Evolutionary conservation across 75 land plant species (phyloP).

Genomic region (Ceratopteris richardii): DNA sequence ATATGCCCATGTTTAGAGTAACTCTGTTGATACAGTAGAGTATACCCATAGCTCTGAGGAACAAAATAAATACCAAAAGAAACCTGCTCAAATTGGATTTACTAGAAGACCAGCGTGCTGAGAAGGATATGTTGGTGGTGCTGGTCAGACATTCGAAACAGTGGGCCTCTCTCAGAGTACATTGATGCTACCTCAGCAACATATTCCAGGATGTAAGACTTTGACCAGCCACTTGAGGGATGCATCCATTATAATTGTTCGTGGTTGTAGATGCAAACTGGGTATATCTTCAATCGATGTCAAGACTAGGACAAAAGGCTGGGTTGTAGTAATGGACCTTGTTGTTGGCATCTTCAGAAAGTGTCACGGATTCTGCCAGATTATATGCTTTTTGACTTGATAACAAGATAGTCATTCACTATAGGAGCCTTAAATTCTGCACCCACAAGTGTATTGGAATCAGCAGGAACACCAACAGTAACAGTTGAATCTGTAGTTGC

Average conservation of each 20-base stretch:
- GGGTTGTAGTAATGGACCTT: slow-evolving; percentile 25
- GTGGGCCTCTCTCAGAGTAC: too few relatives aligned
- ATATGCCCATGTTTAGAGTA: slow-evolving; percentile 3
- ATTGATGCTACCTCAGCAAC: too few relatives aligned
- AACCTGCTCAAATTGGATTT: slow-evolving; percentile 9
- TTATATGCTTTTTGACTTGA: too few relatives aligned
- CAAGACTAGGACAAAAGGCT: slow-evolving; percentile 22
- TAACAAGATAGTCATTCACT: too few relatives aligned
- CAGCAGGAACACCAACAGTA: too few relatives aligned
- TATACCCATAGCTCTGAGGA: slow-evolving; percentile 23
- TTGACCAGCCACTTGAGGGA: slow-evolving; percentile 16
- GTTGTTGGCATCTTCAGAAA: slow-evolving; percentile 22
- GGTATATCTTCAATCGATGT: slow-evolving; percentile 24
- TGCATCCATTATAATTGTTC: slow-evolving; percentile 22
- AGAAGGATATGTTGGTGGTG: slow-evolving; percentile 22
- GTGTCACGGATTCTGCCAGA: too few relatives aligned
- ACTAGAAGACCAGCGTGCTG: slow-evolving; percentile 21
- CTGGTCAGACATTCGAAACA: too few relatives aligned
- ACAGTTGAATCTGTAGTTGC: too few relatives aligned
- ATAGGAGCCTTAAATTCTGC: too few relatives aligned
- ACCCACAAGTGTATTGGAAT: too few relatives aligned
- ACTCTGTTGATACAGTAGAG: slow-evolving; percentile 24
- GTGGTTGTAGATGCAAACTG: slow-evolving; percentile 10
- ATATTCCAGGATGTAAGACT: slow-evolving; percentile 17
- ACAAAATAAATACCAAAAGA: slow-evolving; percentile 23